Conservation (phyloP, 2,329 filamentous ascomycete genomes). For the Arthroderma sp. region DNA sequence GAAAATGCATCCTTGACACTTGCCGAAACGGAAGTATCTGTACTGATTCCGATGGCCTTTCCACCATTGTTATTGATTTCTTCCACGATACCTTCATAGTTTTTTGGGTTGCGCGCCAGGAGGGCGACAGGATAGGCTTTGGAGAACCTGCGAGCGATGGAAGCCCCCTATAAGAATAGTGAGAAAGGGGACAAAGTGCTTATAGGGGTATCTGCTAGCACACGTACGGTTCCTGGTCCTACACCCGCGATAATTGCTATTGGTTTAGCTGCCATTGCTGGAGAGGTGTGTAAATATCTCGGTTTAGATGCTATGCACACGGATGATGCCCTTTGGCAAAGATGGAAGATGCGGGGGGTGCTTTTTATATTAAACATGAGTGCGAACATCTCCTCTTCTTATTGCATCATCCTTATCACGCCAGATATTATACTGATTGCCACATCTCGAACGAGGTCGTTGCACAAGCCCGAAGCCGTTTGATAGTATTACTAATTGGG, state of each 20-base stretch:
- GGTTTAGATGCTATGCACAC: no score
- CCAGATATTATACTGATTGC: no score
- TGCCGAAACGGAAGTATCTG: conserved; percentile 42
- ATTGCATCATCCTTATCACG: no score
- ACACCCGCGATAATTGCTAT: conserved; percentile 36
- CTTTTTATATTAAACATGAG: no score
- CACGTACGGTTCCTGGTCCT: conserved; percentile 31
- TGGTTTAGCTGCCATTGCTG: conserved; percentile 24
- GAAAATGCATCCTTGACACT: conserved; percentile 43
- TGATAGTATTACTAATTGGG: no score
- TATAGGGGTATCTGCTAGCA: background rate
- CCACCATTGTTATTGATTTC: conserved; percentile 49
- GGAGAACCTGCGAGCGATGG: conserved; percentile 48
- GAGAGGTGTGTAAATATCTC: no score
- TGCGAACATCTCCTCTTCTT: no score
- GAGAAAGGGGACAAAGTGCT: background rate
- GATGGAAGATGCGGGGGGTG: no score
- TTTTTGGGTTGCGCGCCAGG: conserved; percentile 45
- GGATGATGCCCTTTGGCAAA: no score
- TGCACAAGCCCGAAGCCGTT: no score
- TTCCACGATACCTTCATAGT: conserved; percentile 41
- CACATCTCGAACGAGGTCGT: no score
- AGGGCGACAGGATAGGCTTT: conserved; percentile 46
- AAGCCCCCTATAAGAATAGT: conserved; percentile 38
- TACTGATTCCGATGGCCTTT: conserved; percentile 47